Percentiles rank a stretch among this genome's conserved stretches.
These are phyloP conservation scores for Hemisphaericaspora nanyangensis DNA, from an alignment of 805 yeast genomes.

Conservation along the genomic window DNA sequence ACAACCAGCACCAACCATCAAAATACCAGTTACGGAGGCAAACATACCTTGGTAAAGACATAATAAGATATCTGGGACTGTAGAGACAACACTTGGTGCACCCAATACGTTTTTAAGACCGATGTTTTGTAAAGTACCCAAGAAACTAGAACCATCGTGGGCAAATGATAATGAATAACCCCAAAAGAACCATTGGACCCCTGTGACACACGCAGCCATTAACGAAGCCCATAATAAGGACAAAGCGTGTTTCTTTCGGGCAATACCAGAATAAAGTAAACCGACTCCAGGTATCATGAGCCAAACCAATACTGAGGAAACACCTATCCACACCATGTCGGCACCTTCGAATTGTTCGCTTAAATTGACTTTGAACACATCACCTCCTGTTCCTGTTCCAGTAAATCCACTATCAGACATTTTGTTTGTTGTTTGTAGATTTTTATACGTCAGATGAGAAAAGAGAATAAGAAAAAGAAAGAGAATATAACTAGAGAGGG, in stretches of 20 bases:
- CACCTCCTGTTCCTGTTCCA: slow-evolving; percentile 73
- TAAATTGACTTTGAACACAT: slow-evolving; percentile 67
- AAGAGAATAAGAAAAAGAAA: neutral
- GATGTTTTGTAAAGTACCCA: slow-evolving; percentile 81
- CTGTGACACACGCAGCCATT: slow-evolving; percentile 77
- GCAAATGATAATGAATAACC: slow-evolving; percentile 90
- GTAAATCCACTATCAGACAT: slow-evolving; percentile 29
- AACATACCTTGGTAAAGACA: slow-evolving; percentile 96
- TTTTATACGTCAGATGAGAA: neutral
- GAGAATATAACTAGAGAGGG: neutral
- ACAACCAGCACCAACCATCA: slow-evolving; percentile 97
- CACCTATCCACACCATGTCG: slow-evolving; percentile 83
- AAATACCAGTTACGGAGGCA: slow-evolving; percentile 86
- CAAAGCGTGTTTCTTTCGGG: slow-evolving; percentile 94
- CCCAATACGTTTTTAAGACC: slow-evolving; percentile 80
- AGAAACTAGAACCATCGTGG: slow-evolving; percentile 57
- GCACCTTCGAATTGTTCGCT: slow-evolving; percentile 67
- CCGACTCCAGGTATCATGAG: slow-evolving; percentile 98
- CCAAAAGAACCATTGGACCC: slow-evolving; percentile 98
- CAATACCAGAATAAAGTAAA: slow-evolving; percentile 83
- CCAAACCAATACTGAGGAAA: slow-evolving; percentile 81
- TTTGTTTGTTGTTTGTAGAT: neutral
- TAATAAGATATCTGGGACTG: slow-evolving; percentile 88
- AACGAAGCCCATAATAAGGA: slow-evolving; percentile 91
- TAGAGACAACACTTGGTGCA: slow-evolving; percentile 60